phyloP scores from a whole-genome alignment of 2,329 filamentous ascomycete species.

The Arachnopeziza araneosa region DNA sequence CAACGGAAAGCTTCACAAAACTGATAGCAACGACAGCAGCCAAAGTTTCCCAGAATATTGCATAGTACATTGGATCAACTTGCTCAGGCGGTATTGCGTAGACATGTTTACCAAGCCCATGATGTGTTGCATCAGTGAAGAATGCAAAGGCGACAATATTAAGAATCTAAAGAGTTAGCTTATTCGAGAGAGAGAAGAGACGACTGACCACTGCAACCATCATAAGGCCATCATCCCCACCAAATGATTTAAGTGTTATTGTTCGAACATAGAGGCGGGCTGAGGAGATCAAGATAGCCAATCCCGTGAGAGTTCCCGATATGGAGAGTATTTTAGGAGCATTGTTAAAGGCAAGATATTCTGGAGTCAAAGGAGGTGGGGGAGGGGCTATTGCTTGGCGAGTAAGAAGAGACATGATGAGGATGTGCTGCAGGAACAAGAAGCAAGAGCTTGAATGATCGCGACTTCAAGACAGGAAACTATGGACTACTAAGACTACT shows the following conservation, averaged over 20 bases:
- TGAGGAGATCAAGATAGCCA: background rate
- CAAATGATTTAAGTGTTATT: background rate
- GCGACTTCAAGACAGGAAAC: background rate
- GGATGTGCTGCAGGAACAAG: background rate
- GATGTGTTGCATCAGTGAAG: background rate
- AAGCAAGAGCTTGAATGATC: background rate
- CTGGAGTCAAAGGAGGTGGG: background rate
- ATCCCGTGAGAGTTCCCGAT: background rate
- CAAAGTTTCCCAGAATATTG: background rate
- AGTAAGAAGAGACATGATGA: background rate
- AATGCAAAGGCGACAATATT: background rate
- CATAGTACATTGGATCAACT: background rate
- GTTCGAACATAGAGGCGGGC: background rate
- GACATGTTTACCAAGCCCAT: background rate
- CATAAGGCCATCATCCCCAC: background rate
- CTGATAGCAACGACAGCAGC: background rate
- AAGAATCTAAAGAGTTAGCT: background rate
- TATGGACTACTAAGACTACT: background rate
- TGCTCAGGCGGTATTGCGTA: background rate
- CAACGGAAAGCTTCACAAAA: constrained; percentile 1
- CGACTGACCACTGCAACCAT: background rate
- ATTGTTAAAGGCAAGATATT: background rate
- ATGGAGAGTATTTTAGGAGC: background rate
- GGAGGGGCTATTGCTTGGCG: background rate
- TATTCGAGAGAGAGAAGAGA: background rate